Evolutionary conservation across 2,329 filamentous ascomycete species (phyloP), one percentile per base, ranked within the genome.

Genomic region (Aspergillus sp.): DNA sequence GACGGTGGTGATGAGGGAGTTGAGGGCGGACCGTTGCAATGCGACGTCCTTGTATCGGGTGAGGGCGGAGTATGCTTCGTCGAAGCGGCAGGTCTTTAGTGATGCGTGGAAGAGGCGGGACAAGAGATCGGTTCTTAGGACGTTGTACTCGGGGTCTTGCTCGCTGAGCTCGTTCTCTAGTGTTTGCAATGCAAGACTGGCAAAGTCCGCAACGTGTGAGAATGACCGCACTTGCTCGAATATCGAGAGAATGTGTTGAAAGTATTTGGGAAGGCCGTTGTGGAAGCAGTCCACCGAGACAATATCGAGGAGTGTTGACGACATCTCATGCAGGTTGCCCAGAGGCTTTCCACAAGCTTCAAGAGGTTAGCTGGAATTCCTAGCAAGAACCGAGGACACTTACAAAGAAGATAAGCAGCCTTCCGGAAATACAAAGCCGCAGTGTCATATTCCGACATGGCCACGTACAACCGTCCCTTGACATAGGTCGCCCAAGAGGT

Each of bases 61-160:
- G 23, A 97, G 77, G 0, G 86, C 86, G 4, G 84, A 82, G 67
- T 95, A 94, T 0, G 93, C 91, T 37, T 87, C 76, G 51, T 89
- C 83, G 60, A 90, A 97, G 48, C 87, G 84, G 5, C 83, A 86
- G 15, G 85, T 89, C 50, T 86, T 81, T 17, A 93, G 75, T 0
- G 89, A 84, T 15, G 89, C 87, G 52, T 83, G 85, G 74, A 97
- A 97, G 2, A 95, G 77, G 2, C 90, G 85, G 55, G 83, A 85
- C 17, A 94, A 82, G 60, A 97, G 81, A 51, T 94, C 87, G 1
- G 79, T 80, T 50, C 80, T 79, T 49, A 81, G 66, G 37, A 66
- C 55, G 4, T 56, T 48, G 48, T 68, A 72, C 33, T 74, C 67
- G 2, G 61, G 52, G 35, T 68, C 60, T 47, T 64, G 59, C 33